Evolutionary conservation across 352 stramenopile species (phyloP).

Genomic region (Phytophthora pluvialis): DNA sequence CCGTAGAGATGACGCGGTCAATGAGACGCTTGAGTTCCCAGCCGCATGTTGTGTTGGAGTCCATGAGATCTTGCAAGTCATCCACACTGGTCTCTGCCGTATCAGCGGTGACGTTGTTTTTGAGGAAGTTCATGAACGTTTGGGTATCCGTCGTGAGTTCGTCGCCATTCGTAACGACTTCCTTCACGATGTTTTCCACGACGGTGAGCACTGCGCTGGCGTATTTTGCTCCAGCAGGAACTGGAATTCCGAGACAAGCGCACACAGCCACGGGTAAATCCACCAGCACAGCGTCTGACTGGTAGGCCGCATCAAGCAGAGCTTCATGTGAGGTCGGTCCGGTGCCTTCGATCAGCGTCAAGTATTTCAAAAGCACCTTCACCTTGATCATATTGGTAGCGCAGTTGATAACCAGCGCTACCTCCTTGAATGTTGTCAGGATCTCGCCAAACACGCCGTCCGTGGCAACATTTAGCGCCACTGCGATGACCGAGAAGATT

Average conservation of each 20-base stretch:
- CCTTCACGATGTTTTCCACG: slow-evolving; percentile 31
- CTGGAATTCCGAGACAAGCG: slow-evolving; percentile 19
- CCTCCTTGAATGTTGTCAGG: slow-evolving; percentile 23
- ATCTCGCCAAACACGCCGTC: slow-evolving; percentile 31
- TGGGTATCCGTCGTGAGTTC: slow-evolving; percentile 23
- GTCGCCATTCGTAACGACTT: slow-evolving; percentile 27
- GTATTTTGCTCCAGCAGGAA: slow-evolving; percentile 19
- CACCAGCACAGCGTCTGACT: slow-evolving; percentile 20
- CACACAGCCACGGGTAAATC: slow-evolving; percentile 26
- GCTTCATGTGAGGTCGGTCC: slow-evolving; percentile 10
- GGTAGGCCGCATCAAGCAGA: slow-evolving; percentile 19
- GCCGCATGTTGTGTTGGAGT: slow-evolving; percentile 25
- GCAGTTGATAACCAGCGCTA: slow-evolving; percentile 22
- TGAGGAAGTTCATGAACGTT: slow-evolving; percentile 31
- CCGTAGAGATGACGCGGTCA: slow-evolving; percentile 12
- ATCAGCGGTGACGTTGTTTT: slow-evolving; percentile 20
- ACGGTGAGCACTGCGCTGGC: slow-evolving; percentile 13
- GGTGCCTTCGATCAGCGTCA: slow-evolving; percentile 15
- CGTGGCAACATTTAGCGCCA: slow-evolving; percentile 29
- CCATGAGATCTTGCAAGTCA: slow-evolving; percentile 21
- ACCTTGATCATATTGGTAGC: slow-evolving; percentile 25
- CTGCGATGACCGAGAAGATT: slow-evolving; percentile 27
- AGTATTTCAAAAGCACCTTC: slow-evolving; percentile 21
- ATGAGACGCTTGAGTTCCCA: slow-evolving; percentile 31
- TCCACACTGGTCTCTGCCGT: slow-evolving; percentile 15